Conservation (phyloP, 2,329 filamentous ascomycete species). For the Cordyceps javanica region DNA sequence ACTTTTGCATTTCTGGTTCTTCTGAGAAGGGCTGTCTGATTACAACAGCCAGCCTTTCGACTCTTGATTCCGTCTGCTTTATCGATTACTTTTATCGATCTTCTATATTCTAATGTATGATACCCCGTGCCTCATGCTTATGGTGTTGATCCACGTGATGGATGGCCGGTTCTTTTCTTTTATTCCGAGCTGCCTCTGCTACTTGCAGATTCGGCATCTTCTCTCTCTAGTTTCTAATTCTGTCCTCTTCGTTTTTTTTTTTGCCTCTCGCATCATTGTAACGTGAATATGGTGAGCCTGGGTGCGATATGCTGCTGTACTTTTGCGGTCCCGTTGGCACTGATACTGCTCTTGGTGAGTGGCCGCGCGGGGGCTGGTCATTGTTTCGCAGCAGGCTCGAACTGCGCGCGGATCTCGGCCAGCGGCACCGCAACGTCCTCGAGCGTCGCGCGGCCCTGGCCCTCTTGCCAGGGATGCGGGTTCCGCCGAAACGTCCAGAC, state of each 20-base stretch:
- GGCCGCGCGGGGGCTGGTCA: not conserved
- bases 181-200: not conserved
- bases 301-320: too few species aligned
- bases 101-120: slow-evolving; percentile 16
- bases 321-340: too few species aligned
- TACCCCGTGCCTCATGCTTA: slow-evolving; percentile 17
- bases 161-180: not conserved
- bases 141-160: slow-evolving; percentile 13
- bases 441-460: slow-evolving; percentile 29
- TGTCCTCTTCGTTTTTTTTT: not conserved
- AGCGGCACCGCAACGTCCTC: slow-evolving; percentile 39
- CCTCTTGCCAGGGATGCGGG: slow-evolving; percentile 23
- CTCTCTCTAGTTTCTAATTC: too few species aligned
- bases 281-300: too few species aligned
- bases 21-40: not conserved
- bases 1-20: not conserved
- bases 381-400: slow-evolving; percentile 10
- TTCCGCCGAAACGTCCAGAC: slow-evolving; percentile 51
- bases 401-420: slow-evolving; percentile 30
- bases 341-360: too few species aligned
- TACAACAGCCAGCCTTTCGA: not conserved
- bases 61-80: not conserved
- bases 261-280: too few species aligned
- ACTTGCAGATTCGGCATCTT: too few species aligned
- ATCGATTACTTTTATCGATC: not conserved